A percentile compares a stretch with the other conserved stretches of the same genome.
Evolutionary conservation across 257 asterid genomes (phyloP).

Genomic region (Gentiana straminea): DNA sequence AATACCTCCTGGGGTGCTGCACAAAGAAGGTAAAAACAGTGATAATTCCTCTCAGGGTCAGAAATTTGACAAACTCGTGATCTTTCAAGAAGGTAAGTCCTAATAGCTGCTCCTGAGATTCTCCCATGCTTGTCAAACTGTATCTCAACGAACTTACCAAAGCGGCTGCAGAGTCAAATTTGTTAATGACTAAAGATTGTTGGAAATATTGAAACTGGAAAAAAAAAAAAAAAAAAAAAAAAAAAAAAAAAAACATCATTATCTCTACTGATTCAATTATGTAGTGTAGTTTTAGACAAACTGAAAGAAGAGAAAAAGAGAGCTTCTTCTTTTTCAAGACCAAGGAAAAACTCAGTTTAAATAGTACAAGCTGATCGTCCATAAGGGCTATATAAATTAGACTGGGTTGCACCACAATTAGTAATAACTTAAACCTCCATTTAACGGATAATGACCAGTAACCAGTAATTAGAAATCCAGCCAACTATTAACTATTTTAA

Average conservation of each 20-base stretch:
- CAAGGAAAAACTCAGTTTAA: no score
- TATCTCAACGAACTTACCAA: constrained; percentile 96
- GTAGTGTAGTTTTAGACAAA: no score
- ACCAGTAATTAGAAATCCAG: no score
- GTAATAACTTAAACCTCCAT: no score
- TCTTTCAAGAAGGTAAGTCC: constrained; percentile 97
- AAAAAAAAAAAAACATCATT: neutral
- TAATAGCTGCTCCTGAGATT: constrained; percentile 97
- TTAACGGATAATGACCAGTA: no score
- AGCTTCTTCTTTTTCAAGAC: no score
- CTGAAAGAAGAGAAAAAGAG: no score
- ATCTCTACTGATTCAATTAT: no score
- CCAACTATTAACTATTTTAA: no score
- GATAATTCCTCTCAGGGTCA: constrained; percentile 95
- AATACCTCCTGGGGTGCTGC: constrained; percentile 94
- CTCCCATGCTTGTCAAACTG: constrained; percentile 97
- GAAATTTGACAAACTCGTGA: constrained; percentile 97
- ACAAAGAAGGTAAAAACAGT: constrained; percentile 96
- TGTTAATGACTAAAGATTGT: neutral
- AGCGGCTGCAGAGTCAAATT: constrained; percentile 54
- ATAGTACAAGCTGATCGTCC: no score
- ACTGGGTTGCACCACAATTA: no score
- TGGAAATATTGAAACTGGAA: neutral
- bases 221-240: neutral
- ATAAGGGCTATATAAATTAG: no score